Evolutionary conservation across 352 stramenopile species (phyloP).

Genomic region (Phytophthora pseudosyringae): DNA sequence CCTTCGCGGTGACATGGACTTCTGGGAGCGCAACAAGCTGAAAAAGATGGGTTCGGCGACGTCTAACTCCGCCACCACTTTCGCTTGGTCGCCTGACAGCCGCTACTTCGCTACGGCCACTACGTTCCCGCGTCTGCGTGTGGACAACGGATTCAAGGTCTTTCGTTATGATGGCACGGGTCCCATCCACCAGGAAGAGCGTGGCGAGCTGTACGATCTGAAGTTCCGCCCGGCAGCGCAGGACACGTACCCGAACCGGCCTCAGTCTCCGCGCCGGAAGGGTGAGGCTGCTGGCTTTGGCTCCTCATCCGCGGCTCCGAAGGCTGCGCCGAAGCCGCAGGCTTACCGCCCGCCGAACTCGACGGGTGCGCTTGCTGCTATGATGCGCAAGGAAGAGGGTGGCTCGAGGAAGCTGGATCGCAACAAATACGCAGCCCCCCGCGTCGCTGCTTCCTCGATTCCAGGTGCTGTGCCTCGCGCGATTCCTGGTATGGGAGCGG

Average conservation of each 20-base stretch:
- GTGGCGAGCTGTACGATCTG: constrained; percentile 87
- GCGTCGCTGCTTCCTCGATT: constrained; percentile 37
- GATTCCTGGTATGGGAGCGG: constrained; percentile 74
- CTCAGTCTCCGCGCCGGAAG: constrained; percentile 85
- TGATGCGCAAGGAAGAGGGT: constrained; percentile 92
- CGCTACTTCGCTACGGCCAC: constrained; percentile 96
- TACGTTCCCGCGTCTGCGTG: constrained; percentile 97
- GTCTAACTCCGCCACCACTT: constrained; percentile 81
- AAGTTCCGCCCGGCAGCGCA: constrained; percentile 81
- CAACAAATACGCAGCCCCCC: constrained; percentile 82
- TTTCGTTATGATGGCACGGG: constrained; percentile 97
- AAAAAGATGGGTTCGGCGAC: constrained; percentile 93
- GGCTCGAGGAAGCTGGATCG: constrained; percentile 84
- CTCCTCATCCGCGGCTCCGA: constrained; percentile 45
- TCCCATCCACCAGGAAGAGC: constrained; percentile 87
- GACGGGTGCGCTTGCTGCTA: constrained; percentile 91
- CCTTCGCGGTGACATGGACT: constrained; percentile 96
- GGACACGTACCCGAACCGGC: constrained; percentile 89
- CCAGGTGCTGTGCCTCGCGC: constrained; percentile 53
- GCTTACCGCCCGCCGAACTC: constrained; percentile 90
- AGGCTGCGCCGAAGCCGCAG: constrained; percentile 67
- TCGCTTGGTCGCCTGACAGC: constrained; percentile 95
- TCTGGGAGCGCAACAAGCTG: constrained; percentile 96
- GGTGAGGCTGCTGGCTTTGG: constrained; percentile 44
- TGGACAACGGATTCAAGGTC: constrained; percentile 98